phyloP scores from a whole-genome alignment of 2,329 filamentous ascomycete species.

The Cladophialophora yegresii region DNA sequence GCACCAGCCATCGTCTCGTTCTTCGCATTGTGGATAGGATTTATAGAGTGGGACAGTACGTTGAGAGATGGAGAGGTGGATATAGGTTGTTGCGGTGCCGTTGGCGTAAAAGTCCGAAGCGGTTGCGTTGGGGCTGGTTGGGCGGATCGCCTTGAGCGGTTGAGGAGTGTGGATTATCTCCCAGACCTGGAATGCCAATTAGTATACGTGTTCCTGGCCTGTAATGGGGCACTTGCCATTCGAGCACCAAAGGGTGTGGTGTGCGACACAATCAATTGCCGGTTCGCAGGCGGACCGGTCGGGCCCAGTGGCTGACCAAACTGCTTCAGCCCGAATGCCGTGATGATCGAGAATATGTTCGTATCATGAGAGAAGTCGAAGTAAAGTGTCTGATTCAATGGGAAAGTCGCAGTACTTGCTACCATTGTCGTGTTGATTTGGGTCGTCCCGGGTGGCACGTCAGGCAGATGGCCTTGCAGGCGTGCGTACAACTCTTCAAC shows the following conservation, averaged over 20 bases:
- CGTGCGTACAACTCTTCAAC: constrained; percentile 69
- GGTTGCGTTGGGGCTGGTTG: constrained; percentile 36
- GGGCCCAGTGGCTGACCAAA: constrained; percentile 64
- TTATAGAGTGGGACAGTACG: constrained; percentile 68
- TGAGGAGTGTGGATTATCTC: constrained; percentile 70
- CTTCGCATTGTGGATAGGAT: constrained; percentile 66
- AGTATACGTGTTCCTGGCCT: background rate
- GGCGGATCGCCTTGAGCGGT: constrained; percentile 60
- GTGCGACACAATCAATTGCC: constrained; percentile 67
- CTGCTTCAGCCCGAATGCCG: constrained; percentile 66
- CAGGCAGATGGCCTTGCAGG: constrained; percentile 47
- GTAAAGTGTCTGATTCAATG: constrained; percentile 72
- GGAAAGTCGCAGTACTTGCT: constrained; percentile 68
- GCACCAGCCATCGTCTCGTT: constrained; percentile 74
- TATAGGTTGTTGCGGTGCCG: constrained; percentile 63
- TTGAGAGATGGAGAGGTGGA: constrained; percentile 75
- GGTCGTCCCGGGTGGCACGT: constrained; percentile 35
- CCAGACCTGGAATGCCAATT: constrained; percentile 51
- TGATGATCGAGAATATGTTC: constrained; percentile 69
- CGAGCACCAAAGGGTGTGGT: constrained; percentile 71
- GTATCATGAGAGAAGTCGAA: constrained; percentile 79
- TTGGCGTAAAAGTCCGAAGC: constrained; percentile 50
- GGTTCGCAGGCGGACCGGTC: constrained; percentile 57
- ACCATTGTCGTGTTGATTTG: constrained; percentile 52
- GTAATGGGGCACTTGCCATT: constrained; percentile 46